Base-by-base conservation (phyloP, 352 stramenopile species). In the Pythium volutum region DNA sequence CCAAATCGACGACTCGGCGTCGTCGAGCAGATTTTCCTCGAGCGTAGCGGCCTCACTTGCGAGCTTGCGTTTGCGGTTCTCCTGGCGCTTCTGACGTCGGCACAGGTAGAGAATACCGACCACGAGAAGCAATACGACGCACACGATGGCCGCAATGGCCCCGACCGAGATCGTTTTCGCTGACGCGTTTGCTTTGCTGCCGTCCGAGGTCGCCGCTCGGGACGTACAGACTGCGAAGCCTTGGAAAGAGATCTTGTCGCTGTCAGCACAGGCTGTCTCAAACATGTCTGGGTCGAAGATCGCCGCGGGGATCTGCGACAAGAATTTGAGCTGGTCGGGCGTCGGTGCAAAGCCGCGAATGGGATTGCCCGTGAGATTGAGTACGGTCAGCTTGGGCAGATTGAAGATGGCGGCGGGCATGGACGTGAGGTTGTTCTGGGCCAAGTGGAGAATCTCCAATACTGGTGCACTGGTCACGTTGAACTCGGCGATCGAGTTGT, bases 251-350 rank as follows among this genome's bases (percentile, higher is more conserved):
- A 38, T 38, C 4, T 39, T 25, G 10, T 52, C 41, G 18, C 20
- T 23, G 26, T 15, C 18, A 5, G 34, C 36, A 16, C 56, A 64
- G 23, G 29, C 36, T 2, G 38, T 54, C 20, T 16, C 25, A 36
- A 65, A 59, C 58, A 65, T 65, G 0, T 20, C 34, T 14, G 58
- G 58, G 18, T 65, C 58, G 4, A 65, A 26, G 18, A 53, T 39
- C 6, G 59, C 20, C 8, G 41, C 36, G 4, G 33, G 15, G 29
- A 66, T 50, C 5, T 23, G 25, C 27, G 36, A 47, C 4, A 66
- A 27, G n/a, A 50, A 57, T 9, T 39, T 39, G 39, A 57, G 27
- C 41, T 66, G 38, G 1, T 54, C 33, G 25, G n/a, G 26, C 12
- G 8, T 59, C 3, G 59, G 59, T 8, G 59, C 55, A n/a, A 55